A percentile compares a stretch with the other conserved stretches of the same genome.
phyloP scores from a whole-genome alignment of 1,284 basidiomycete genomes.

The Pascua guehoae region DNA sequence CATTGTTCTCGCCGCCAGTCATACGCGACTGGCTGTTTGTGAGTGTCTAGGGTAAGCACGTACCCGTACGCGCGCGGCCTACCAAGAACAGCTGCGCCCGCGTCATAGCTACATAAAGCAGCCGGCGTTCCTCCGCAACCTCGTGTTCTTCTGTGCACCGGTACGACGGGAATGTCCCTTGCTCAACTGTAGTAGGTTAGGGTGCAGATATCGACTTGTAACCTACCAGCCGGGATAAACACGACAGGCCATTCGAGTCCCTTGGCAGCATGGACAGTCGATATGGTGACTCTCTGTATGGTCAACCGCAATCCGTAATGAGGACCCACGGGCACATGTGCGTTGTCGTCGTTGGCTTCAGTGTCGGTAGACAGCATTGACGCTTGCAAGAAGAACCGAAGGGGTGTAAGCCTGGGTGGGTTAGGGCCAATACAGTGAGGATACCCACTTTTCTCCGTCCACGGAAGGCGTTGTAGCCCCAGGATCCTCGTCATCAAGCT shows the following conservation, averaged over 20 bases:
- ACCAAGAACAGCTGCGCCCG: constrained; percentile 71
- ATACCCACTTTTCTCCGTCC: constrained; percentile 15
- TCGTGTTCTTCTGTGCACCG: constrained; percentile 62
- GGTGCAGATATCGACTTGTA: neutral
- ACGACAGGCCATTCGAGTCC: constrained; percentile 82
- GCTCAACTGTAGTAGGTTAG: constrained; percentile 57
- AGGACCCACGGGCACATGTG: constrained; percentile 9
- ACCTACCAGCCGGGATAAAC: constrained; percentile 46
- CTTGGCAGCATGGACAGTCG: constrained; percentile 86
- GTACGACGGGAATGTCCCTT: constrained; percentile 74
- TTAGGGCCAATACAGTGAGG: neutral
- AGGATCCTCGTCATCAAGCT: constrained; percentile 12
- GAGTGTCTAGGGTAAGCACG: constrained; percentile 29
- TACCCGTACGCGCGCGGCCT: constrained; percentile 5
- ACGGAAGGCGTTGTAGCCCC: neutral
- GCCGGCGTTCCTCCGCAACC: constrained; percentile 73
- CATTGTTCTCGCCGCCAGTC: constrained; percentile 42
- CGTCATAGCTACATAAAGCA: constrained; percentile 88
- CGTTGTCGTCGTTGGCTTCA: constrained; percentile 60
- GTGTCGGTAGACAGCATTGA: constrained; percentile 82
- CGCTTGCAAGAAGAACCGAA: constrained; percentile 76
- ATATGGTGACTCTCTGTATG: constrained; percentile 72
- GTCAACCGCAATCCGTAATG: constrained; percentile 7
- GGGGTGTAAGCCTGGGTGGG: constrained; percentile 57
- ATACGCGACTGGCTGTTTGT: constrained; percentile 41